Evolutionary conservation across 805 yeast genomes (phyloP).

Genomic region (Lachancea fermentati): DNA sequence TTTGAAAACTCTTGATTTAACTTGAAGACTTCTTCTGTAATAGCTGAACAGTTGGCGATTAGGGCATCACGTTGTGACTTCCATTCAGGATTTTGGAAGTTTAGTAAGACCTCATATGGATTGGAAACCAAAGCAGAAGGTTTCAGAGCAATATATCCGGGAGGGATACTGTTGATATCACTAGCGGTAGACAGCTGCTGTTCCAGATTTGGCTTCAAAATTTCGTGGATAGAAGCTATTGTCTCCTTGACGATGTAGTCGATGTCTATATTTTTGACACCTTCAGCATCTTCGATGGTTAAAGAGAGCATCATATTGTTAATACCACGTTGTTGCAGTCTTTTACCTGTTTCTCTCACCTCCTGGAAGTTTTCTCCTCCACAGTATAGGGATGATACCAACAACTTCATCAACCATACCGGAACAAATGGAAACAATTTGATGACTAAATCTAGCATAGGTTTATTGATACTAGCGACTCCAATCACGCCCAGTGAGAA

Average conservation of each 20-base stretch:
- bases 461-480: slow-evolving; percentile 57
- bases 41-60: slow-evolving; percentile 57
- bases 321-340: slow-evolving; percentile 67
- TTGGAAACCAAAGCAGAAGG: slow-evolving; percentile 83
- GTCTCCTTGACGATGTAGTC: slow-evolving; percentile 58
- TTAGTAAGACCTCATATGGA: slow-evolving; percentile 66
- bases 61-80: slow-evolving; percentile 45
- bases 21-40: slow-evolving; percentile 51
- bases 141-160: slow-evolving; percentile 89
- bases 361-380: slow-evolving; percentile 80
- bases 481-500: slow-evolving; percentile 66
- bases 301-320: slow-evolving; percentile 93
- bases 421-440: slow-evolving; percentile 73
- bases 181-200: slow-evolving; percentile 42
- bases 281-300: slow-evolving; percentile 90
- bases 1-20: slow-evolving; percentile 46
- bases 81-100: slow-evolving; percentile 58
- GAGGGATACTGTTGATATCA: slow-evolving; percentile 65
- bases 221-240: slow-evolving; percentile 56
- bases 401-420: slow-evolving; percentile 55
- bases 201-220: slow-evolving; percentile 67
- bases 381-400: slow-evolving; percentile 79
- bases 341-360: slow-evolving; percentile 64
- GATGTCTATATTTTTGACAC: slow-evolving; percentile 55
- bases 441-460: slow-evolving; percentile 55